These are phyloP conservation scores for Paraglomus brasilianum DNA, from an alignment of 192 early-diverging fungal species.

Conservation along the genomic window DNA sequence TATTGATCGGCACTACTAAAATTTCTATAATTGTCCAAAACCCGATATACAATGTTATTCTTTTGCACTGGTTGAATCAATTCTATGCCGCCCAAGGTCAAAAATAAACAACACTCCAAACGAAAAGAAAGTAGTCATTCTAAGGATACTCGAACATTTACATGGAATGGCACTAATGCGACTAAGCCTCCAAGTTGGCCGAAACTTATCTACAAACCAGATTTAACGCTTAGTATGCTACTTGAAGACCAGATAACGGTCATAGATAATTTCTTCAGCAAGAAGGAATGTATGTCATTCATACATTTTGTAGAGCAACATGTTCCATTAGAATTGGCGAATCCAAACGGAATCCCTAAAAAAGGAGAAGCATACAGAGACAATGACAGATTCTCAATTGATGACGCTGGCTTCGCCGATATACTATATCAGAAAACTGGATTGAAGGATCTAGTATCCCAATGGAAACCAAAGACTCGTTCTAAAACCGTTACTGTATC, in stretches of 20 bases:
- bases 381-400: conserved; percentile 42
- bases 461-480: conserved; percentile 26
- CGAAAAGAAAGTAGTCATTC: too few species aligned
- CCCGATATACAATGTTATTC: too few species aligned
- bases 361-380: conserved; percentile 43
- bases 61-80: too few species aligned
- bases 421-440: conserved; percentile 22
- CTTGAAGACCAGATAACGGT: conserved; percentile 38
- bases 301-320: conserved; percentile 39
- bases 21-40: too few species aligned
- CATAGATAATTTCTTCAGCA: conserved; percentile 37
- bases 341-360: conserved; percentile 31
- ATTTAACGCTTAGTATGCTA: conserved; percentile 28
- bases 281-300: conserved; percentile 39
- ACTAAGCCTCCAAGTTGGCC: conserved; percentile 33
- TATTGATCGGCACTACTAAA: too few species aligned
- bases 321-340: conserved; percentile 30
- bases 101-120: too few species aligned
- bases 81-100: too few species aligned
- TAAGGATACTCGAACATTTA: too few species aligned
- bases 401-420: conserved; percentile 33
- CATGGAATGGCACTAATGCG: too few species aligned
- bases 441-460: background rate
- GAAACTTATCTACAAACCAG: conserved; percentile 27
- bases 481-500: background rate